Conservation (phyloP, 1,139 yeast genomes). For the Cylindricascospora bacillispora region DNA sequence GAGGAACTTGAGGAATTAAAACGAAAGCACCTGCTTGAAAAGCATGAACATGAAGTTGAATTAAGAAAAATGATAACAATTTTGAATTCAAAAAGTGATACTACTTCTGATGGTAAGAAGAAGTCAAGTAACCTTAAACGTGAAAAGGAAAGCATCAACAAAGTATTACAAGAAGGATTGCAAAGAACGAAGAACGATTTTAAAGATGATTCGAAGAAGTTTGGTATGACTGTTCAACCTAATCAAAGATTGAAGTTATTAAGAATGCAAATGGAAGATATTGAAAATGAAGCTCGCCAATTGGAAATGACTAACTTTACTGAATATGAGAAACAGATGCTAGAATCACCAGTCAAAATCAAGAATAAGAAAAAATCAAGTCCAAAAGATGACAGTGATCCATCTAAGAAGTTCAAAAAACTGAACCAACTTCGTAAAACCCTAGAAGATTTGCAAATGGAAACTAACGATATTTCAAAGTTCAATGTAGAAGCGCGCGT, state of each 20-base stretch:
- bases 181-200: slow-evolving; percentile 20
- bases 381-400: slow-evolving; percentile 1
- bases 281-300: slow-evolving; percentile 76
- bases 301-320: slow-evolving; percentile 77
- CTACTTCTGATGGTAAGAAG: slow-evolving; percentile 11
- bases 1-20: slow-evolving; percentile 61
- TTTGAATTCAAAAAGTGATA: slow-evolving; percentile 29
- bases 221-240: slow-evolving; percentile 46
- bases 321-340: slow-evolving; percentile 24
- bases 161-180: slow-evolving; percentile 30
- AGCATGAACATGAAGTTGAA: slow-evolving; percentile 80
- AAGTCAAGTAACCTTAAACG: slow-evolving; percentile 8
- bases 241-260: slow-evolving; percentile 61
- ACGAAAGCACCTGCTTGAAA: slow-evolving; percentile 56
- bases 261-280: slow-evolving; percentile 74
- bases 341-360: slow-evolving; percentile 16
- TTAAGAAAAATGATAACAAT: slow-evolving; percentile 73
- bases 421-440: slow-evolving; percentile 45
- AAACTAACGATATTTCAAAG: slow-evolving; percentile 63
- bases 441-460: slow-evolving; percentile 49
- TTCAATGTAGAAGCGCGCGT: slow-evolving; percentile 39
- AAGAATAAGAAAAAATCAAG: slow-evolving; percentile 3
- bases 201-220: slow-evolving; percentile 24
- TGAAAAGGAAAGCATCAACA: slow-evolving; percentile 24
- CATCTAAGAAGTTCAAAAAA: slow-evolving; percentile 19